Evolutionary conservation across 768 basidiomycete species (phyloP).

Genomic region (Punctularia strigosozonata): DNA sequence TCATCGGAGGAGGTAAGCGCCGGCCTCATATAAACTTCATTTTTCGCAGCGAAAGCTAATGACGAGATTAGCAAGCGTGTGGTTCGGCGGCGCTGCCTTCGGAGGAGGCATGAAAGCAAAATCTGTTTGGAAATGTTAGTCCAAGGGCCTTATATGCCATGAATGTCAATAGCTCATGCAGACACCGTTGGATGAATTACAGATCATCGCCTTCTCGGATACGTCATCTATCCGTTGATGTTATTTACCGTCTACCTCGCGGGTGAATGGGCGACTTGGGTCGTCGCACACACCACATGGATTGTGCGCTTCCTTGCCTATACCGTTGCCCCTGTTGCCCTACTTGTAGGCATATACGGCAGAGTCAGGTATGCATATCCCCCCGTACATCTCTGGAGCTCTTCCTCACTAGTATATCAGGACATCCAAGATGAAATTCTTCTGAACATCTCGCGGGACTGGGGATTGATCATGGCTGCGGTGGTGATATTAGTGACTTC

Average conservation of each 20-base stretch:
- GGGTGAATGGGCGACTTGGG: constrained; percentile 61
- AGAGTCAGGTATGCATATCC: constrained; percentile 33
- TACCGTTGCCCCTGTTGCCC: constrained; percentile 38
- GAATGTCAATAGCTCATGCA: not conserved
- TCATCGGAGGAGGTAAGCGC: constrained; percentile 58
- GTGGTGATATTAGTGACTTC: no score
- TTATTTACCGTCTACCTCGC: constrained; percentile 57
- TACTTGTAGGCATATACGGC: constrained; percentile 30
- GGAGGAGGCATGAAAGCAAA: constrained; percentile 67
- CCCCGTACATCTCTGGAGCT: not conserved
- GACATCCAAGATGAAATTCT: constrained; percentile 54
- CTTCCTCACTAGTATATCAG: constrained; percentile 19
- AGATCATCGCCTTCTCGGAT: constrained; percentile 66
- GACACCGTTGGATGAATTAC: constrained; percentile 4
- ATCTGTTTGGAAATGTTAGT: constrained; percentile 59
- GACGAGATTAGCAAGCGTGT: no score
- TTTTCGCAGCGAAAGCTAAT: no score
- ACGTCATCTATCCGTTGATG: constrained; percentile 49
- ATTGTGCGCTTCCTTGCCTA: constrained; percentile 38
- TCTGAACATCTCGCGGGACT: constrained; percentile 19
- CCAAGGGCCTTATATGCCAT: constrained; percentile 1
- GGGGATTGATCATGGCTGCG: no score
- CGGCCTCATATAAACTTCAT: no score
- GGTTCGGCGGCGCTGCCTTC: constrained; percentile 58
- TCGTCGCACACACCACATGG: constrained; percentile 21